Conservation (phyloP, 768 basidiomycete species). For the Suillus subluteus region DNA sequence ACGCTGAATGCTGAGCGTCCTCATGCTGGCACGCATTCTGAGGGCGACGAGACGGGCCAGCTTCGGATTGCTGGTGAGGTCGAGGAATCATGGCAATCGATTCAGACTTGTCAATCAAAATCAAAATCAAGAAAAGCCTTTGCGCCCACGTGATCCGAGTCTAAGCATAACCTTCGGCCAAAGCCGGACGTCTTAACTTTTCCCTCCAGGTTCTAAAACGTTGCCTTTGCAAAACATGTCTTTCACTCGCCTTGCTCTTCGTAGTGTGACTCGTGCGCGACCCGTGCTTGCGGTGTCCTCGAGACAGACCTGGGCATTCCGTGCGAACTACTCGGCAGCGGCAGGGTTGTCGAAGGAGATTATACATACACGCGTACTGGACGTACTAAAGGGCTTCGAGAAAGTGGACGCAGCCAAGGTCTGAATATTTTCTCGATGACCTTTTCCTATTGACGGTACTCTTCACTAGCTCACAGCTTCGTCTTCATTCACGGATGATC, state of each 20-base stretch:
- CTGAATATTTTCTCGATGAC: constrained; percentile 1
- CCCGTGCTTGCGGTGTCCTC: constrained; percentile 32
- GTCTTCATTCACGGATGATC: constrained; percentile 60
- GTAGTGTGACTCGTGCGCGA: constrained; percentile 30
- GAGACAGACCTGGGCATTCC: constrained; percentile 31
- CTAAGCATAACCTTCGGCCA: constrained; percentile 22
- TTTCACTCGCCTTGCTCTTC: constrained; percentile 37
- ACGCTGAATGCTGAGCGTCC: not conserved
- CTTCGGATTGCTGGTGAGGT: not conserved
- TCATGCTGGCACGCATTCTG: not conserved
- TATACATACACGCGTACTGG: constrained; percentile 30
- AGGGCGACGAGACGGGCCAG: not conserved
- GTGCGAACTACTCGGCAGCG: constrained; percentile 34
- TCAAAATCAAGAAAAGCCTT: not conserved
- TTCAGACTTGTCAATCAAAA: not conserved
- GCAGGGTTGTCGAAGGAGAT: constrained; percentile 26
- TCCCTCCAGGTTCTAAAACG: not conserved
- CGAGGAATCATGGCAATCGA: constrained; percentile 3
- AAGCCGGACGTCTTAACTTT: constrained; percentile 24
- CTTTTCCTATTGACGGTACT: constrained; percentile 29
- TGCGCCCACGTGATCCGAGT: not conserved
- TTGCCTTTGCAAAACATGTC: constrained; percentile 30
- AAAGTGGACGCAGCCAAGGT: constrained; percentile 35
- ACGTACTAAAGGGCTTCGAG: constrained; percentile 36
- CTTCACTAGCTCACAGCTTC: constrained; percentile 60